Evolutionary conservation across 345 rosid genomes (phyloP), one percentile per base, ranked within the genome.

Genomic region (Eucalyptus shirleyi): DNA sequence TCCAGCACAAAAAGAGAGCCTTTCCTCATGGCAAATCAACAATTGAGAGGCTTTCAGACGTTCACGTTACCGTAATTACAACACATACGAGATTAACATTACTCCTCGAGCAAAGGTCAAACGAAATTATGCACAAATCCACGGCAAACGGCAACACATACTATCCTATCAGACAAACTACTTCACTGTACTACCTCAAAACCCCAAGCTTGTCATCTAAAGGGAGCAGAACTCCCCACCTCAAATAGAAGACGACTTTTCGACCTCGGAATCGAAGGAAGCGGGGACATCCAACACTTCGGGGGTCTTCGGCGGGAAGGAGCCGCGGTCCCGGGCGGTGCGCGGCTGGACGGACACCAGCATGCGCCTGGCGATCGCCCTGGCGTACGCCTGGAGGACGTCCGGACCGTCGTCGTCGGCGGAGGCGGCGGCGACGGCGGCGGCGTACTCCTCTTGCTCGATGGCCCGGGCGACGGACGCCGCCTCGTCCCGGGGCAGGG

Each of bases 291-390:
- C 82, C 44, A 37, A 37, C 82, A 72, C 45, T 19, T 72, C 82
- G 28, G 82, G 82, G 45, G 82, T 72, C 82, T 34, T 72, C 82
- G 82, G 82, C 82, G 24, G 82, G 82, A 72, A 37, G 24, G 44
- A 72, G 13, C 82, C 82, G 26, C 82, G 82, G 45, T 72, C 15
- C 15, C 45, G 82, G 26, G 82, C 14, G 45, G 45, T 72, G 82
- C 81, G 87, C 37, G 87, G 42, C 67, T 86, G 86, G 50, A 91
- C 90, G 45, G 88, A 69, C 13, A 89, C 47, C 21, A 89, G 90
- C 87, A 89, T 80, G 80, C 90, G 89, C 86, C 88, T 89, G 86
- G 91, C 88, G 87, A 91, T 91, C 87, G 88, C 91, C 87, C 53
- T 89, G 24, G 92, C 89, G 83, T 91, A 88, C 24, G 72, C n/a